Evolutionary conservation across 257 asterid species (phyloP), one percentile per base, ranked within the genome.

Genomic region (Petunia axillaris): DNA sequence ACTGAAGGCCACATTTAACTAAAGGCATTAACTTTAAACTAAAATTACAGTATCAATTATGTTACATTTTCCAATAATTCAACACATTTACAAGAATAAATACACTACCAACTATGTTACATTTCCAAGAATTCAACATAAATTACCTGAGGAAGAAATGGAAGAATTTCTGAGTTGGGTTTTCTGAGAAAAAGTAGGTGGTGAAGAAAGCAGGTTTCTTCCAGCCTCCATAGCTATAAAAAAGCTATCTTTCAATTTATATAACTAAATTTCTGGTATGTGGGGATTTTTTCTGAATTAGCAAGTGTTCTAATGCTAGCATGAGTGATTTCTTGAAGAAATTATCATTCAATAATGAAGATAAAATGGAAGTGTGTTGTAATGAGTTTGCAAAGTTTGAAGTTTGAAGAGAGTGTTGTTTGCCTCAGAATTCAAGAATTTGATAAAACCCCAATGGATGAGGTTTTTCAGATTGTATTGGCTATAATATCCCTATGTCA

Each of bases 171-270:
- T 87, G 84, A 85, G 70, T 80, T 87, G 90, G 84, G 81, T 84
- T 84, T 90, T 87, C 78, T 84, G 80, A 84, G 91, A 79, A 73
- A 90, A 87, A 76, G 88, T 87, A n/a, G 93, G 85, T 48, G 96
- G 90, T 76, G 96, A 89, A 83, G 96, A 86, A 81, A 91, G 83
- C 76, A 92, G 78, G 85, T 83, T 91, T 80, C 91, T 88, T 36
- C 93, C 92, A 48, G 90, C 91, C 89, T 92, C 96, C 98, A 93
- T 93, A 79, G 66, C 37, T 54, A 3, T 37, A 3, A 4, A 11
- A 54, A 46, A 36, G 62, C 46, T 66, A 38, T 3, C 39, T 67
- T 76, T 39, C 70, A 53, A 9, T 40, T 46, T 73, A 48, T 73
- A 50, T 39, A 75, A 53, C 79, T 76, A 40, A 41, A 40, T 58